These are phyloP conservation scores for Saturnispora quitensis DNA, from an alignment of 805 yeast genomes.

Conservation along the genomic window DNA sequence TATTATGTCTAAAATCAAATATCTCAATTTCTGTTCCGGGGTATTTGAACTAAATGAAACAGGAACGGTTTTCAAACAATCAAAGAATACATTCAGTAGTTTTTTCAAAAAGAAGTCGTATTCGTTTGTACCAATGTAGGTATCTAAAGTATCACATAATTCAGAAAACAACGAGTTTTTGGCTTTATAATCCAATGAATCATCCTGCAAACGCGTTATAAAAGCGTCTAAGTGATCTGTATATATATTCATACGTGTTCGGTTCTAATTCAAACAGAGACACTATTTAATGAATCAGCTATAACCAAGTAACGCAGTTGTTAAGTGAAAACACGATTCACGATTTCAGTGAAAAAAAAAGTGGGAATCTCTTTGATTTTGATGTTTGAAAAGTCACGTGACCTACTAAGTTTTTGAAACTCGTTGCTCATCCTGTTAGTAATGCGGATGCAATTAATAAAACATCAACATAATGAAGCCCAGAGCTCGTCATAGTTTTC, in stretches of 20 bases:
- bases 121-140: slow-evolving; percentile 72
- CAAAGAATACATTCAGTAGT: slow-evolving; percentile 61
- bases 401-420: slow-evolving; percentile 1
- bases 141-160: slow-evolving; percentile 77
- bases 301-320: neutral
- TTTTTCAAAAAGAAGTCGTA: slow-evolving; percentile 66
- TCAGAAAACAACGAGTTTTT: slow-evolving; percentile 70
- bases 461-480: neutral
- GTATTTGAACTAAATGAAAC: slow-evolving; percentile 59
- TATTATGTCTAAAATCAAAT: slow-evolving; percentile 65
- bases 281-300: neutral
- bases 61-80: slow-evolving; percentile 57
- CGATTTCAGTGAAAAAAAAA: slow-evolving; percentile 9
- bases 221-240: slow-evolving; percentile 57
- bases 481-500: slow-evolving; percentile 8
- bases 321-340: neutral
- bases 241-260: slow-evolving; percentile 23
- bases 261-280: neutral
- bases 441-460: neutral
- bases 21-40: slow-evolving; percentile 70
- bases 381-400: slow-evolving; percentile 23
- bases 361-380: slow-evolving; percentile 20
- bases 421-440: neutral
- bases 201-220: slow-evolving; percentile 51
- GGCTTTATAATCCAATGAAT: slow-evolving; percentile 44